Conservation (phyloP, 306 rosid species). For the Carpinus viminea region DNA sequence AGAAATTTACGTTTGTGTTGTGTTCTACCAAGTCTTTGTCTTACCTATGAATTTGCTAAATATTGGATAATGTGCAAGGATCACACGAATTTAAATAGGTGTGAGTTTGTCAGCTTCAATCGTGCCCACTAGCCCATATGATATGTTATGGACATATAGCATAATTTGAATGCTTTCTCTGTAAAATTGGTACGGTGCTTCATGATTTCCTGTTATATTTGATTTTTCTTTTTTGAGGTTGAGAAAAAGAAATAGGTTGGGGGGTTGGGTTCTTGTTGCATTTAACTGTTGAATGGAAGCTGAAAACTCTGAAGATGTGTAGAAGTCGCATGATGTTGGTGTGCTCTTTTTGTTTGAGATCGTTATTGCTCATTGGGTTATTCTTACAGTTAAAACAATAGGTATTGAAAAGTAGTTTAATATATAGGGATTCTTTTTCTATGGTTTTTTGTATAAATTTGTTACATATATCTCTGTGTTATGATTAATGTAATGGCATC, state of each 20-base stretch:
- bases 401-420: not conserved
- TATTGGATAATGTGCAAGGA: not conserved
- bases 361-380: not conserved
- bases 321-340: not conserved
- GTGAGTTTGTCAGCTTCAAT: not conserved
- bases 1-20: not conserved
- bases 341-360: not conserved
- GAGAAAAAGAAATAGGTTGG: not conserved
- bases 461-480: not conserved
- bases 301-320: not conserved
- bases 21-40: not conserved
- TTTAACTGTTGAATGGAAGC: not conserved
- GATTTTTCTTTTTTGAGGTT: not conserved
- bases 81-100: not conserved
- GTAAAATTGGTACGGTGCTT: not conserved
- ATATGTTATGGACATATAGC: not conserved
- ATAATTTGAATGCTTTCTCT: not conserved
- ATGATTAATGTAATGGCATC: not conserved
- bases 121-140: too few species aligned
- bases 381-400: too few species aligned
- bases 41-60: not conserved
- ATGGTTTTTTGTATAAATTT: not conserved
- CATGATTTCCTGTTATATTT: not conserved
- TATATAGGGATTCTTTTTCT: too few species aligned
- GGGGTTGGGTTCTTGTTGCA: not conserved